Conservation (phyloP, 2,329 filamentous ascomycete species). For the Gyromitra esculenta region DNA sequence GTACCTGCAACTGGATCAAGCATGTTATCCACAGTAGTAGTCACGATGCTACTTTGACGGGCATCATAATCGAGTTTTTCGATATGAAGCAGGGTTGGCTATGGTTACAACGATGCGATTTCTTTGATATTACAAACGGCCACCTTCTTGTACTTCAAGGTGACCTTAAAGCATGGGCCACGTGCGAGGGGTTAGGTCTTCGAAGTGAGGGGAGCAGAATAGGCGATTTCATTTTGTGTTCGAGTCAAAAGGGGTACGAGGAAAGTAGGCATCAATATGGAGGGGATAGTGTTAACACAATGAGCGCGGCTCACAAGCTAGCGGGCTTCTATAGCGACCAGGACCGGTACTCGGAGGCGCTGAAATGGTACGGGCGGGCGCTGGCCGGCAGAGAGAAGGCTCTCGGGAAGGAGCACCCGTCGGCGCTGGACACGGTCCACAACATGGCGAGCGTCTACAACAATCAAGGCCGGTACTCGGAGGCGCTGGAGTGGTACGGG, state of each 20-base stretch:
- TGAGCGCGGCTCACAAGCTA: not conserved
- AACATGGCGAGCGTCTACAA: not conserved
- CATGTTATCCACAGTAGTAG: slow-evolving; percentile 22
- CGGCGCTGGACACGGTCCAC: not conserved
- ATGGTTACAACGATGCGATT: slow-evolving; percentile 9
- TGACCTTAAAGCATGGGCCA: slow-evolving; percentile 15
- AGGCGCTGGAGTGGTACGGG: not conserved
- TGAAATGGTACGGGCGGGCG: not conserved
- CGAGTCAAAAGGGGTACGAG: not conserved
- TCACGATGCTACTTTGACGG: not conserved
- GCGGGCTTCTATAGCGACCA: not conserved
- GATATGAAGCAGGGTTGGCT: slow-evolving; percentile 19
- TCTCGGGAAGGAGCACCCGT: not conserved
- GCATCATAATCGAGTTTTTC: not conserved
- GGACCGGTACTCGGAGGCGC: not conserved
- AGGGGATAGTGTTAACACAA: not conserved
- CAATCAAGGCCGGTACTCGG: not conserved
- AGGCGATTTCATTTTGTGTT: slow-evolving; percentile 3
- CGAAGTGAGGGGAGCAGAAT: not conserved
- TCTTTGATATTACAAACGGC: not conserved
- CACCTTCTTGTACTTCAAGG: slow-evolving; percentile 17
- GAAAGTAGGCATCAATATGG: not conserved
- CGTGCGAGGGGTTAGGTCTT: no score
- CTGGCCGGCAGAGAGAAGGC: not conserved
- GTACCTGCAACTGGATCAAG: slow-evolving; percentile 16